phyloP scores from a whole-genome alignment of 306 rosid genomes.

The Pueraria montana region DNA sequence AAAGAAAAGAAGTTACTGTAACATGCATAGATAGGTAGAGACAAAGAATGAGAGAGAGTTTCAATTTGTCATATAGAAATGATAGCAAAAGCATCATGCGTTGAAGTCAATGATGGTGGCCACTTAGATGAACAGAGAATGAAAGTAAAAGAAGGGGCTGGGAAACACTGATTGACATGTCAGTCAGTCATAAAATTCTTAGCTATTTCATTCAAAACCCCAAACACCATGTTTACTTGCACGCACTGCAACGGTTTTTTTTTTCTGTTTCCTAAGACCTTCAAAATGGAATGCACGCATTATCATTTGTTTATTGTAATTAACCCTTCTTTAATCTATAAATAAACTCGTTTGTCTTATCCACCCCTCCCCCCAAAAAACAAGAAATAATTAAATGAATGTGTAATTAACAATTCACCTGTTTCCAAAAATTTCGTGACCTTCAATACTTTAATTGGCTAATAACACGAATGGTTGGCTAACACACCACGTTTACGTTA shows the following conservation, averaged over 20 bases:
- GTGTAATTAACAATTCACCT: no score
- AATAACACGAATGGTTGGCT: no score
- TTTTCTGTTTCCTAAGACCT: constrained; percentile 52
- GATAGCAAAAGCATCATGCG: constrained; percentile 64
- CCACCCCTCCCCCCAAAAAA: no score
- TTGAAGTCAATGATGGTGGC: constrained; percentile 69
- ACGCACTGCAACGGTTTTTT: constrained; percentile 57
- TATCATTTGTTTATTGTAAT: no score
- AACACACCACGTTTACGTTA: no score
- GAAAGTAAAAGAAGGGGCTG: background rate
- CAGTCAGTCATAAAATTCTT: constrained; percentile 38
- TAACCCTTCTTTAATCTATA: no score
- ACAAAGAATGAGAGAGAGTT: background rate
- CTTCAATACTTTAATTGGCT: no score
- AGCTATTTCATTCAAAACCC: constrained; percentile 43
- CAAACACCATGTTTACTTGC: constrained; percentile 74
- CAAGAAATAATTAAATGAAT: no score
- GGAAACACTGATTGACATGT: constrained; percentile 68
- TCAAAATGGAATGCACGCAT: no score
- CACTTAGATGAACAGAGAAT: constrained; percentile 42
- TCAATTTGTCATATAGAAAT: constrained; percentile 31
- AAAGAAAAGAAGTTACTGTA: no score
- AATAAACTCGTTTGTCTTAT: no score
- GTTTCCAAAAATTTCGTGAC: no score
- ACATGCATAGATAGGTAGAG: background rate